Conservation (phyloP, 371 early-diverging fungal genomes). For the Mycotypha africana region DNA sequence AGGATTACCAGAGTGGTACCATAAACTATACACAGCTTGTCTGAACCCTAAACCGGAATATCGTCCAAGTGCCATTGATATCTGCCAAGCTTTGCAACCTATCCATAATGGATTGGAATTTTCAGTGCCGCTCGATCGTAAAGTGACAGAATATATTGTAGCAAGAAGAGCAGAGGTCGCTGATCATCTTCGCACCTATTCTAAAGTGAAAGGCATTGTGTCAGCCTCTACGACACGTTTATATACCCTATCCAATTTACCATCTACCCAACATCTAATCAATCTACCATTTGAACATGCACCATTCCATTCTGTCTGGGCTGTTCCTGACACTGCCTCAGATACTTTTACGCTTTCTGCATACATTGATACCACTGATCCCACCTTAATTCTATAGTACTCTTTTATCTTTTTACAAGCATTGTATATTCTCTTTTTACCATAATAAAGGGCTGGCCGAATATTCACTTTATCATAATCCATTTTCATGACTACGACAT, state of each 20-base stretch:
- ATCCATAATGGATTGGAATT: conserved; percentile 29
- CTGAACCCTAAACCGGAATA: conserved; percentile 37
- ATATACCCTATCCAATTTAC: conserved; percentile 38
- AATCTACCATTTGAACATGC: conserved; percentile 23
- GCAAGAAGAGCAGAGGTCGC: conserved; percentile 37
- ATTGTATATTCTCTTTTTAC: no score
- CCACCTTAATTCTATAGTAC: no score
- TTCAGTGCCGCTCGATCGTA: conserved; percentile 29
- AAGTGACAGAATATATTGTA: conserved; percentile 34
- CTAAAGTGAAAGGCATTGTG: conserved; percentile 29
- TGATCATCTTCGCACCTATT: conserved; percentile 31
- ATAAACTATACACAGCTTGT: conserved; percentile 30
- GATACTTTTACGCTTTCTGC: no score
- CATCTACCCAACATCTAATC: conserved; percentile 20
- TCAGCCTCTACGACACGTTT: conserved; percentile 34
- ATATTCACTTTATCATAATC: no score
- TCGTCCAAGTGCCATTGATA: conserved; percentile 30
- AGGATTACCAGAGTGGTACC: conserved; percentile 39
- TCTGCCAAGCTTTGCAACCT: conserved; percentile 27
- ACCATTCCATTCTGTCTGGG: no score
- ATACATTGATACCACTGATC: no score
- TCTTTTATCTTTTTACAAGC: no score
- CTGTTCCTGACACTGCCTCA: no score
- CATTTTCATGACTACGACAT: no score
- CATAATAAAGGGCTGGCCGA: no score